Percentiles rank a stretch among this genome's conserved stretches.
These are phyloP conservation scores for Microsporum canis DNA, from an alignment of 2,329 filamentous ascomycete genomes.

Conservation along the genomic window DNA sequence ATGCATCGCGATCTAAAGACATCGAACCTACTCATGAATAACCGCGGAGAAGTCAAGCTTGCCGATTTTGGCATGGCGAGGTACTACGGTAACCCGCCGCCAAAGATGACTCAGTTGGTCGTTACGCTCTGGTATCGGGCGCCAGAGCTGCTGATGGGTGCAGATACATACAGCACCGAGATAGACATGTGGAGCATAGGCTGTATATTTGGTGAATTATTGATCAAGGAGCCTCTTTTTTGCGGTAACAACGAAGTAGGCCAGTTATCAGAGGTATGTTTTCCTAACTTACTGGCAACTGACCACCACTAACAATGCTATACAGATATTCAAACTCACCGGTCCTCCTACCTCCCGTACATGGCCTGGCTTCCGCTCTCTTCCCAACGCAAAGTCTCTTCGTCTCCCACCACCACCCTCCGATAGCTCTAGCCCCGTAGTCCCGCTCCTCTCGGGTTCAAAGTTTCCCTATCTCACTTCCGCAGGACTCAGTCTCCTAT, in stretches of 20 bases:
- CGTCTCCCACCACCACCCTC: constrained; percentile 45
- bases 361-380: constrained; percentile 77
- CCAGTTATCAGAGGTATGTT: constrained; percentile 55
- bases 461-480: constrained; percentile 72
- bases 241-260: constrained; percentile 90
- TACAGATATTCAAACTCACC: constrained; percentile 70
- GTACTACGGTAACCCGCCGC: constrained; percentile 67
- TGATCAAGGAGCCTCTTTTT: constrained; percentile 70
- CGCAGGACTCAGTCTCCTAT: constrained; percentile 60
- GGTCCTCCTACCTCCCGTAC: constrained; percentile 70
- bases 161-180: constrained; percentile 59
- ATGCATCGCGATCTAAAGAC: constrained; percentile 90
- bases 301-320: background rate
- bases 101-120: constrained; percentile 78
- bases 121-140: constrained; percentile 96
- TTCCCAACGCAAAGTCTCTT: constrained; percentile 75
- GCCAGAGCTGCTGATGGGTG: constrained; percentile 78
- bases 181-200: constrained; percentile 95
- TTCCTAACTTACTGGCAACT: background rate
- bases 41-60: constrained; percentile 86
- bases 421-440: constrained; percentile 16
- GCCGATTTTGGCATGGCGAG: constrained; percentile 98
- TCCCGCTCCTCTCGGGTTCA: constrained; percentile 52
- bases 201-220: constrained; percentile 87
- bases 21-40: constrained; percentile 87